Percentiles rank a stretch among this genome's conserved stretches.
These are phyloP conservation scores for Populus pruinosa DNA, from an alignment of 345 rosid species.

Conservation along the genomic window DNA sequence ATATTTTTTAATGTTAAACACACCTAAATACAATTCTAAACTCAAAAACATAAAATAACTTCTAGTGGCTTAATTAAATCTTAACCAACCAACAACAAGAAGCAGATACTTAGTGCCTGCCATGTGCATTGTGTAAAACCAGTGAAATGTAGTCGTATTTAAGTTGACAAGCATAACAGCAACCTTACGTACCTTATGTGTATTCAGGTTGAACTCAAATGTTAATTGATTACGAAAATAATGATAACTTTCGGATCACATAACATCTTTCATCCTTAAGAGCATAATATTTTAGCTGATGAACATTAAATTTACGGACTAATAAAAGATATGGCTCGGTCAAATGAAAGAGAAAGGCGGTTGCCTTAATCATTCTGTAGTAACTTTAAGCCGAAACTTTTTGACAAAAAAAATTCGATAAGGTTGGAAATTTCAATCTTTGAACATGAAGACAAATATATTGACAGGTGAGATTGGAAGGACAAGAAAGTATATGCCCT, in stretches of 20 bases:
- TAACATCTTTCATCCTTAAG: background rate
- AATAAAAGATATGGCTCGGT: background rate
- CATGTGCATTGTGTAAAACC: background rate
- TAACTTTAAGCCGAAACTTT: conserved; percentile 44
- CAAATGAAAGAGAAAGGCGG: conserved; percentile 19
- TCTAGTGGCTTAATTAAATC: too few species aligned
- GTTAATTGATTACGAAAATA: background rate
- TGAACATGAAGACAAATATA: conserved; percentile 28
- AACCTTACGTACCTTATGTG: background rate
- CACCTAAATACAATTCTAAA: too few species aligned
- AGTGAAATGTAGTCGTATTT: background rate
- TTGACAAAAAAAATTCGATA: conserved; percentile 12
- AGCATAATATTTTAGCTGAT: background rate
- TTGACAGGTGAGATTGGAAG: conserved; percentile 24
- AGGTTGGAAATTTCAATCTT: conserved; percentile 21
- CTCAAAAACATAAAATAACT: too few species aligned
- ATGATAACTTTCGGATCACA: background rate
- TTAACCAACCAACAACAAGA: too few species aligned
- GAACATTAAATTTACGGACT: background rate
- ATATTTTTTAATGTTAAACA: too few species aligned
- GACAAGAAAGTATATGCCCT: conserved; percentile 24
- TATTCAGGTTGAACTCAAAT: background rate
- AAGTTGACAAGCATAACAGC: background rate
- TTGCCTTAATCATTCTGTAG: conserved; percentile 14
- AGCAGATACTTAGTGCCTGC: background rate